Evolutionary conservation across 352 stramenopile species (phyloP).

Genomic region (Phytophthora pluvialis): DNA sequence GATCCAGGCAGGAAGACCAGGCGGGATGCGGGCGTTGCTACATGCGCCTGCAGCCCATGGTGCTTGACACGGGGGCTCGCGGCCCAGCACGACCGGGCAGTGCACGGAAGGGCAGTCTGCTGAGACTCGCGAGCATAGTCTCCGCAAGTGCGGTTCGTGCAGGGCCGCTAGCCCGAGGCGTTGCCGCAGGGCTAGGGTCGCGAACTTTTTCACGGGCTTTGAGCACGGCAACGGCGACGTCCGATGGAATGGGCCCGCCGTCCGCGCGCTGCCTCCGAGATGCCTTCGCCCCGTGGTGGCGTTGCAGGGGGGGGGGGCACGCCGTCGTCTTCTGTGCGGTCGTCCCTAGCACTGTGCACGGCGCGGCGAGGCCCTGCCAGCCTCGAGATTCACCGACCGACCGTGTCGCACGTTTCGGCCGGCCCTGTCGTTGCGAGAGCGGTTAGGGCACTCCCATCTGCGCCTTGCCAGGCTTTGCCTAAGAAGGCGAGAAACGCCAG

Average conservation of each 20-base stretch:
- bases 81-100: slow-evolving; percentile 8
- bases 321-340: too few relatives aligned
- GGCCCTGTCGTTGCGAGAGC: slow-evolving; percentile 28
- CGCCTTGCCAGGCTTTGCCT: slow-evolving; percentile 28
- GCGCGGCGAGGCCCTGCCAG: too few relatives aligned
- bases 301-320: background rate
- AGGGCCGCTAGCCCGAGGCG: slow-evolving; percentile 6
- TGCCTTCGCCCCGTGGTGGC: background rate
- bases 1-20: slow-evolving; percentile 35
- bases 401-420: slow-evolving; percentile 32
- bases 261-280: background rate
- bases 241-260: background rate
- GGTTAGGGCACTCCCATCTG: slow-evolving; percentile 30
- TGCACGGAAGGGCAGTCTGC: slow-evolving; percentile 1
- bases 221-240: background rate
- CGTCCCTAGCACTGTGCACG: too few relatives aligned
- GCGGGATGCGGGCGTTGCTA: slow-evolving; percentile 23
- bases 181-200: slow-evolving; percentile 30
- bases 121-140: slow-evolving; percentile 6
- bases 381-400: slow-evolving; percentile 1
- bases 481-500: slow-evolving; percentile 39
- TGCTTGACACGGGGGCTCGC: slow-evolving; percentile 12
- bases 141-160: background rate
- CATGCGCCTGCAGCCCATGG: slow-evolving; percentile 16
- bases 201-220: slow-evolving; percentile 26